Evolutionary conservation across 768 basidiomycete genomes (phyloP), one percentile per base, ranked within the genome.

Genomic region (Goffeauzyma gilvescens): DNA sequence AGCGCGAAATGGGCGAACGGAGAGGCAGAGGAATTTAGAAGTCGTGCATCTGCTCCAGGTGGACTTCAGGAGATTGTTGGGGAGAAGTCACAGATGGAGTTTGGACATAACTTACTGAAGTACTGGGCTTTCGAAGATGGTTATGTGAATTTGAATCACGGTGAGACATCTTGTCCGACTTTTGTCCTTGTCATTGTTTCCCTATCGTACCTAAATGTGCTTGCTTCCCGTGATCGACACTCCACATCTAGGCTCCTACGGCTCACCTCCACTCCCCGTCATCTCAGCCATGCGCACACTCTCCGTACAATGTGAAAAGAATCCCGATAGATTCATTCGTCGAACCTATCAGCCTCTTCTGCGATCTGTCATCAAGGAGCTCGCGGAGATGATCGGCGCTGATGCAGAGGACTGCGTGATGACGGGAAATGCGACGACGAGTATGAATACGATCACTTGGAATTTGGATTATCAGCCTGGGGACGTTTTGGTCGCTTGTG

Each of bases 51-150:
- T 6, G 13, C 18, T 15, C 21, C 15, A 5, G 14, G 9, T 30
- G 60, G 75, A 0, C 87, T 79, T 54, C 74, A 75, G n/a, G 72
- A 75, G 3, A 93, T 93, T 55, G 69, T 90, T 23, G 63, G 65
- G 54, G 72, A 79, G 23, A 80, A 75, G 50, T 76, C 81, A 2
- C 32, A 43, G 48, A 46, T 32, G 4, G 51, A 51, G 13, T 65
- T 67, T 40, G 66, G 65, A 3, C 53, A 55, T 30, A 41, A 42
- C 8, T 63, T 65, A 58, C 48, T 55, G 26, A 50, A 57, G 38
- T 51, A 62, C 38, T 67, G 64, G 55, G 45, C 48, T 17, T 66
- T 67, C 42, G 52, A 47, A 9, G 39, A 58, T 31, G 52, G 49
- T 21, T 61, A 50, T 54, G 40, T 66, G 33, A 64, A 65, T 37